Evolutionary conservation across 2,329 filamentous ascomycete genomes (phyloP).

Genomic region (Trichoderma afroharzianum): DNA sequence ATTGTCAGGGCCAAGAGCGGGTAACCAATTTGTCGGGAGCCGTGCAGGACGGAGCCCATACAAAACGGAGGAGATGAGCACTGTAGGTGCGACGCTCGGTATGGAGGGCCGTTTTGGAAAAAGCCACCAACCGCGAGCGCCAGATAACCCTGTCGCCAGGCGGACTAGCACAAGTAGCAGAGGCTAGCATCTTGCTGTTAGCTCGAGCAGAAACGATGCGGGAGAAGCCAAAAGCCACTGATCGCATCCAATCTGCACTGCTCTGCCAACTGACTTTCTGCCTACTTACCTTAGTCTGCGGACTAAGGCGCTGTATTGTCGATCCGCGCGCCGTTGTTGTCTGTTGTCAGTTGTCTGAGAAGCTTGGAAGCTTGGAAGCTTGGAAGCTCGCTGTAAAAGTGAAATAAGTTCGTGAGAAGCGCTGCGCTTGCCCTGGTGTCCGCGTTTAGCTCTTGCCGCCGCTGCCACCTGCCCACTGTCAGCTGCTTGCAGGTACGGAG

Average conservation of each 20-base stretch:
- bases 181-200: background rate
- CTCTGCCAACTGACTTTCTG: background rate
- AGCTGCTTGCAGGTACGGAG: background rate
- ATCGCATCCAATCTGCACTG: background rate
- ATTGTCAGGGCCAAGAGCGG: slow-evolving; percentile 12
- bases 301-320: background rate
- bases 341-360: background rate
- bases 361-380: too few species aligned
- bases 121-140: slow-evolving; percentile 13
- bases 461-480: background rate
- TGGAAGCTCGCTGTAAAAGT: background rate
- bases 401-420: background rate
- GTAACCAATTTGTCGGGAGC: slow-evolving; percentile 14
- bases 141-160: slow-evolving; percentile 3
- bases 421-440: slow-evolving; percentile 7
- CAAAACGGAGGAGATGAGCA: slow-evolving; percentile 2
- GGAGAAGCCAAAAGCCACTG: background rate
- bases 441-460: slow-evolving; percentile 12
- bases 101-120: slow-evolving; percentile 10
- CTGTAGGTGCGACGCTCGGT: slow-evolving; percentile 9
- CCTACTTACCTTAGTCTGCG: background rate
- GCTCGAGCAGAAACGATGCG: background rate
- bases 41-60: background rate
- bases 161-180: background rate
- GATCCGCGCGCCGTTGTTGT: background rate